A percentile compares a stretch with the other conserved stretches of the same genome.
These are phyloP conservation scores for Magnaporthiopsis rhizophila DNA, from an alignment of 2,329 filamentous ascomycete genomes.

Conservation along the genomic window DNA sequence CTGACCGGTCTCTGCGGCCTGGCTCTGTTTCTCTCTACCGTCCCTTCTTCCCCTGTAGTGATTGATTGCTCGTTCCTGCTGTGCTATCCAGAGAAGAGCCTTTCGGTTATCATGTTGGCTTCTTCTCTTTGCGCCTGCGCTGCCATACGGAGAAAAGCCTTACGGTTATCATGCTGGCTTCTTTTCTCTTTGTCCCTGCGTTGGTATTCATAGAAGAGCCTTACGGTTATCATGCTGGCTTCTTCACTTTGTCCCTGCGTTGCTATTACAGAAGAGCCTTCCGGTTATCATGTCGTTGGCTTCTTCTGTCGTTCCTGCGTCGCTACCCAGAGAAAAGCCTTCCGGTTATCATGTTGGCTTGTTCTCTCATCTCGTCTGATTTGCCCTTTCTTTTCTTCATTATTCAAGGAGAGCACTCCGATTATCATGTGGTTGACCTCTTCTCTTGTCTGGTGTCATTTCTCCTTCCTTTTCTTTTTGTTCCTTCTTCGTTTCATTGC, in stretches of 20 bases:
- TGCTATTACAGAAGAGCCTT: not conserved
- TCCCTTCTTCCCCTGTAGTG: not conserved
- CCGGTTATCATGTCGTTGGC: not conserved
- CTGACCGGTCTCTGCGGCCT: slow-evolving; percentile 34
- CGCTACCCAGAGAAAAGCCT: not conserved
- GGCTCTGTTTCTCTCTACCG: not conserved
- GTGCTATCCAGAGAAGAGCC: not conserved
- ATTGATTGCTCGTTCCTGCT: too few relatives aligned
- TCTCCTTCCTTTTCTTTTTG: not conserved
- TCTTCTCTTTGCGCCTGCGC: not conserved
- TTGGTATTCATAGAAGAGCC: too few relatives aligned
- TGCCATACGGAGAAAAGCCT: too few relatives aligned
- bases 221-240: too few relatives aligned
- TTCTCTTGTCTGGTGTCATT: not conserved
- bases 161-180: too few relatives aligned
- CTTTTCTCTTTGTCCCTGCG: too few relatives aligned
- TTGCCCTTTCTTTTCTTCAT: too few relatives aligned
- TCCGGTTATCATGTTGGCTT: not conserved
- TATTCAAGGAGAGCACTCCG: not conserved
- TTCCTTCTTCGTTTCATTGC: not conserved
- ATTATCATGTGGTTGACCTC: not conserved
- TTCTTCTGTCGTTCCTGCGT: not conserved
- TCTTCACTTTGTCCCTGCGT: too few relatives aligned
- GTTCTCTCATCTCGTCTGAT: not conserved
- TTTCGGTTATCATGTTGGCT: not conserved